A percentile compares a stretch with the other conserved stretches of the same genome.
Conservation (phyloP, 1,139 yeast species). For the Yamadazyma blattariae region DNA sequence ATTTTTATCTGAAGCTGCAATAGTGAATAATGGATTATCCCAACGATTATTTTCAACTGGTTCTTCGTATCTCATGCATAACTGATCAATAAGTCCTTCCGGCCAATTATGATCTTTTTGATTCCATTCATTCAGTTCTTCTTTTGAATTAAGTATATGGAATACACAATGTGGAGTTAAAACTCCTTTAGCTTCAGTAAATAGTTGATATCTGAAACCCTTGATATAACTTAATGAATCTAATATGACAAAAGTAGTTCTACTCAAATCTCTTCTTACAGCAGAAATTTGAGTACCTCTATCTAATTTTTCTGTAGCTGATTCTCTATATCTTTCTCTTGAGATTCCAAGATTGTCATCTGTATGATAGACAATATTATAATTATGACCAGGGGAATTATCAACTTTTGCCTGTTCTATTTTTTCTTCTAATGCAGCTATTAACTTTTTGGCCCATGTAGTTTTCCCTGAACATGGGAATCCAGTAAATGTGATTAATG, state of each 20-base stretch:
- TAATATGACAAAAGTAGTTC: slow-evolving; percentile 70
- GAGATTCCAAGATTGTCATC: slow-evolving; percentile 77
- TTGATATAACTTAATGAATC: slow-evolving; percentile 90
- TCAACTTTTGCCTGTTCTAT: slow-evolving; percentile 37
- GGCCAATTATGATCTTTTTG: slow-evolving; percentile 50
- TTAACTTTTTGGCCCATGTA: slow-evolving; percentile 61
- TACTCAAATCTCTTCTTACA: slow-evolving; percentile 74
- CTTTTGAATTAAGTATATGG: slow-evolving; percentile 69
- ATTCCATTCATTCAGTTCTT: slow-evolving; percentile 66
- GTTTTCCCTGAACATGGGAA: slow-evolving; percentile 86
- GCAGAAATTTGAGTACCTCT: slow-evolving; percentile 87
- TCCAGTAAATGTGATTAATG: slow-evolving; percentile 80
- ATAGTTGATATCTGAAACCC: slow-evolving; percentile 91
- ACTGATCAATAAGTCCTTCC: slow-evolving; percentile 58
- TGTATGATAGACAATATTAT: slow-evolving; percentile 64
- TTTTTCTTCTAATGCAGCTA: slow-evolving; percentile 42
- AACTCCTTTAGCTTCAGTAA: slow-evolving; percentile 86
- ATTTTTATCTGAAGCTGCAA: slow-evolving; percentile 56
- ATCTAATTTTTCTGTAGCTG: slow-evolving; percentile 72
- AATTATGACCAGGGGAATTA: slow-evolving; percentile 48
- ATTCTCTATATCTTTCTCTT: slow-evolving; percentile 65
- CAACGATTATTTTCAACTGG: slow-evolving; percentile 85
- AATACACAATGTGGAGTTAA: slow-evolving; percentile 82
- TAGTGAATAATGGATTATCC: slow-evolving; percentile 88
- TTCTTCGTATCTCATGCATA: slow-evolving; percentile 87